Conservation (phyloP, 306 rosid genomes). For the Lupinus albus region DNA sequence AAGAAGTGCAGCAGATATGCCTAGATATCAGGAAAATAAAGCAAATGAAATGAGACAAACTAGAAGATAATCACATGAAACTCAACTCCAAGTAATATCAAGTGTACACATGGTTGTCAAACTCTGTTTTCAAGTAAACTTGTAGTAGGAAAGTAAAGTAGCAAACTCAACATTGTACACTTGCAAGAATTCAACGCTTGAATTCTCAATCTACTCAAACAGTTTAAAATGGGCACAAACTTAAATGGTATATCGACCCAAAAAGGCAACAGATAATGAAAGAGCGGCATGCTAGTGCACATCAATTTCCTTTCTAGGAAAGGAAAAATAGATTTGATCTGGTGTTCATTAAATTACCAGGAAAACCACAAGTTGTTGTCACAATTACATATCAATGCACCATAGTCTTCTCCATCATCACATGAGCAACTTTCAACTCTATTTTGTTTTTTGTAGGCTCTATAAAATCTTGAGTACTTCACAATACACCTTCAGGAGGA, state of each 20-base stretch:
- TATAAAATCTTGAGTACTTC: too few relatives aligned
- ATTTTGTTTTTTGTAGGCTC: background rate
- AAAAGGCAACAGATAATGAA: too few relatives aligned
- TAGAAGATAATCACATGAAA: background rate
- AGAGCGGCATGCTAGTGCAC: too few relatives aligned
- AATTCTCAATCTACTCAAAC: background rate
- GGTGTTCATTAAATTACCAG: background rate
- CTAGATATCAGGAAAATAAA: conserved; percentile 43
- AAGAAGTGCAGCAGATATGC: conserved; percentile 87
- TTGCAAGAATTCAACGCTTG: background rate
- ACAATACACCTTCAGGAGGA: too few relatives aligned
- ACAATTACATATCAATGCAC: background rate
- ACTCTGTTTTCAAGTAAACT: too few relatives aligned
- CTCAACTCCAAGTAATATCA: too few relatives aligned
- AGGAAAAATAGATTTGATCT: too few relatives aligned
- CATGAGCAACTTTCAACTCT: background rate
- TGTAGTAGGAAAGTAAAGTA: too few relatives aligned
- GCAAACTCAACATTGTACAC: background rate
- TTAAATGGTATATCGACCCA: too few relatives aligned
- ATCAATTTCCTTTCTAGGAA: too few relatives aligned
- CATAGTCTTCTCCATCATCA: background rate
- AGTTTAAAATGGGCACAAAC: background rate
- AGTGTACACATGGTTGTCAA: too few relatives aligned
- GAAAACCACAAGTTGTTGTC: background rate
- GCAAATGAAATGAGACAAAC: conserved; percentile 5